Evolutionary conservation across 305 asterid species (phyloP).

Genomic region (Fraxinus ornus): DNA sequence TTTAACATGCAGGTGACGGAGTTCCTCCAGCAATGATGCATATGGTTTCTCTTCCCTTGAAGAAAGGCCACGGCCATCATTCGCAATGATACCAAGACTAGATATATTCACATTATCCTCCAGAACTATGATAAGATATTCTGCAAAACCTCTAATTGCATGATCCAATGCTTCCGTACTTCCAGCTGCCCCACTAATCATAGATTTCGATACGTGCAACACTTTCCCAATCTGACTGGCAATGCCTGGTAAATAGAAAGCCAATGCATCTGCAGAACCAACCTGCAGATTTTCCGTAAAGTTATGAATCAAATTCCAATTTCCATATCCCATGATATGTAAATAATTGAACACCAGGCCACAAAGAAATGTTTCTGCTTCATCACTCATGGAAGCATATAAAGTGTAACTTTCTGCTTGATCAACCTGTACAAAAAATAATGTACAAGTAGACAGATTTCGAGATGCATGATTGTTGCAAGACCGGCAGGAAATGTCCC

Average conservation of each 20-base stretch:
- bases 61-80: slow-evolving; percentile 27
- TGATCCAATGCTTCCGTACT: slow-evolving; percentile 74
- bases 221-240: slow-evolving; percentile 91
- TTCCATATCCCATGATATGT: neutral
- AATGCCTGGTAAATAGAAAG: slow-evolving; percentile 92
- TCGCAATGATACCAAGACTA: slow-evolving; percentile 26
- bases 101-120: slow-evolving; percentile 48
- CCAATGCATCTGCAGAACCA: slow-evolving; percentile 89
- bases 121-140: slow-evolving; percentile 71
- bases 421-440: slow-evolving; percentile 12
- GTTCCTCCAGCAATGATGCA: slow-evolving; percentile 62
- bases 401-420: neutral
- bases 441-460: neutral
- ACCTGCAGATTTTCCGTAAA: slow-evolving; percentile 58
- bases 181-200: slow-evolving; percentile 96
- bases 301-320: slow-evolving; percentile 11
- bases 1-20: slow-evolving; percentile 65
- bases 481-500: neutral
- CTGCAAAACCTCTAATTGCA: slow-evolving; percentile 77
- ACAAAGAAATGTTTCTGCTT: neutral
- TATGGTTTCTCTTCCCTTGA: slow-evolving; percentile 53
- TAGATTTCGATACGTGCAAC: slow-evolving; percentile 65
- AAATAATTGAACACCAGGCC: neutral
- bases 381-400: slow-evolving; percentile 7
- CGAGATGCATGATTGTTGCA: neutral